A percentile compares a stretch with the other conserved stretches of the same genome.
phyloP scores from a whole-genome alignment of 805 yeast species.

The Sugiyamaella qingdaonensis region DNA sequence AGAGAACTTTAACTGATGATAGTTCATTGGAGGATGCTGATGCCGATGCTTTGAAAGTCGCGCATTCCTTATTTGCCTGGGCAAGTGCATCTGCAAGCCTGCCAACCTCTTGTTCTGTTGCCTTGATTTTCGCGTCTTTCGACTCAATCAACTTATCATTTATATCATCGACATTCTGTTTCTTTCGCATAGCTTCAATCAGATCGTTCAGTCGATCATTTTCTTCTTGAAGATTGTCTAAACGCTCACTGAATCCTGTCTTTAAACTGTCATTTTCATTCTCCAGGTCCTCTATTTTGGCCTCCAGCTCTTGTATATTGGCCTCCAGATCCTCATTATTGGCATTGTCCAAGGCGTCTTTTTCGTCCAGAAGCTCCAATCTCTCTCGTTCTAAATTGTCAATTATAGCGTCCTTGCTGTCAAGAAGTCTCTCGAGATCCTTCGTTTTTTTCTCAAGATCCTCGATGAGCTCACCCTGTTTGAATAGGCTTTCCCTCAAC shows the following conservation, averaged over 20 bases:
- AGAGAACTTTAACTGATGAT: conserved; percentile 10
- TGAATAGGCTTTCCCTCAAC: neutral
- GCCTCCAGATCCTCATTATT: conserved; percentile 1
- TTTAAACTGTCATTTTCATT: neutral
- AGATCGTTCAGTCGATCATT: neutral
- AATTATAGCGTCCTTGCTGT: conserved; percentile 20
- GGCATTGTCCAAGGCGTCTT: conserved; percentile 15
- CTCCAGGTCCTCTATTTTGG: conserved; percentile 1
- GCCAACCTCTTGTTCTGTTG: neutral
- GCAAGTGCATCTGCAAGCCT: neutral
- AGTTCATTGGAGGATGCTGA: conserved; percentile 10
- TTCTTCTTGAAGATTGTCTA: neutral
- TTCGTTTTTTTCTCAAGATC: conserved; percentile 23
- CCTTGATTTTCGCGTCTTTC: neutral
- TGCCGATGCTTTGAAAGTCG: neutral
- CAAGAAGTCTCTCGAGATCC: conserved; percentile 21
- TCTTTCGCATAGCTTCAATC: neutral
- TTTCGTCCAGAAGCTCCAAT: conserved; percentile 6
- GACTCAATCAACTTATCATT: neutral
- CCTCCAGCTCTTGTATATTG: neutral
- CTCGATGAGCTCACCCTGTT: conserved; percentile 7
- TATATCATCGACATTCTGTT: neutral
- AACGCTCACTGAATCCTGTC: neutral
- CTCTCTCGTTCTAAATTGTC: conserved; percentile 24
- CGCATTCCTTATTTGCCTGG: neutral